phyloP scores from a whole-genome alignment of 306 rosid species.

The Cucurbita maxima region DNA sequence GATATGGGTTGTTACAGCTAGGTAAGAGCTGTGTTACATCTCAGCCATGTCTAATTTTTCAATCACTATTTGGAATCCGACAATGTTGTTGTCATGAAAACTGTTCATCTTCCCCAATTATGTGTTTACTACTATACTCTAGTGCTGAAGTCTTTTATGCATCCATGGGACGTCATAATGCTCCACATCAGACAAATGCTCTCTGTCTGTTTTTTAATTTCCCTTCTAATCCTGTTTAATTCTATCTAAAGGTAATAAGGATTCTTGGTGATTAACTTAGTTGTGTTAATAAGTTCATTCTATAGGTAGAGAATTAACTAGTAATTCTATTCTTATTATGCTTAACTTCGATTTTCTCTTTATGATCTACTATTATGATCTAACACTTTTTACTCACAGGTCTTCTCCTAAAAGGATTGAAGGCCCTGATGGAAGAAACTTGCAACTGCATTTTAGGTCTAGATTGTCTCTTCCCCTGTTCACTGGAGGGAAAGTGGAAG shows the following conservation, averaged over 20 bases:
- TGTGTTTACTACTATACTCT: neutral
- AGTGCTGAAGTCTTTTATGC: neutral
- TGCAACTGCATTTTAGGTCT: constrained; percentile 72
- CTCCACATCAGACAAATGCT: neutral
- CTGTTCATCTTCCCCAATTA: neutral
- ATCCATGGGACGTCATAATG: neutral
- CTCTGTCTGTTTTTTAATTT: neutral
- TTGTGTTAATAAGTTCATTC: neutral
- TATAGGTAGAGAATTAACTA: neutral
- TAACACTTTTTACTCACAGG: constrained; percentile 34
- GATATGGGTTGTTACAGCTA: too few species aligned
- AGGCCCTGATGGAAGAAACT: constrained; percentile 81
- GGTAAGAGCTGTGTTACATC: neutral
- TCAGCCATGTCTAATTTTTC: neutral
- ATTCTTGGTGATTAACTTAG: neutral
- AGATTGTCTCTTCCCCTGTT: constrained; percentile 88
- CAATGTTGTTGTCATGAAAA: neutral
- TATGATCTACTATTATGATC: neutral
- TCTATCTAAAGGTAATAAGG: neutral
- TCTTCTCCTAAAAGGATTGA: constrained; percentile 91
- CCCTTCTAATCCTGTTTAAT: neutral
- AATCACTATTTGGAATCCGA: neutral
- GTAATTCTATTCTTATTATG: neutral
- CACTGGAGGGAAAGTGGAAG: constrained; percentile 99
- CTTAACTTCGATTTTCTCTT: neutral